Evolutionary conservation across 768 basidiomycete genomes (phyloP), one percentile per base, ranked within the genome.

Genomic region (Boletus subcaerulescens): DNA sequence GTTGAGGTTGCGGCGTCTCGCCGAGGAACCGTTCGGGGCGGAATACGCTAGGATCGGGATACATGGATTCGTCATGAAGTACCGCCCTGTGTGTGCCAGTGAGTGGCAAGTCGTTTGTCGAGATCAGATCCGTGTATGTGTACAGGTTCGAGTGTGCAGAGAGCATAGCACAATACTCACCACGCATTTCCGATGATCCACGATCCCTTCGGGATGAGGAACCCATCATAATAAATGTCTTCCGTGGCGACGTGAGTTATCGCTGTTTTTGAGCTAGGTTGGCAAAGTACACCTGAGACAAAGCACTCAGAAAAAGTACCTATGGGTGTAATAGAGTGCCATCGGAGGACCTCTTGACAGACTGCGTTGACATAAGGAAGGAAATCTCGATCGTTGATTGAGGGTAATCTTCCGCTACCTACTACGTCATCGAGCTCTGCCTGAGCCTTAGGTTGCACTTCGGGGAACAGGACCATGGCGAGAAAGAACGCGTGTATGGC

Each of bases 1-100:
- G 62, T 33, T 65, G 62, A 1, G 60, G 56, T 18, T 70, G 58
- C 0, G 67, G 60, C 2, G 24, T 54, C 0, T 59, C 45, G 0
- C 68, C 65, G 0, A 72, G 60, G 47, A 62, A 76, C 13, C 74
- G 65, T 31, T 76, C 75, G 5, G 75, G 74, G 3, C 56, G 62
- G 52, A 75, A 75, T 2, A 41, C 53, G 0, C 44, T 31, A 3
- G 75, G 74, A 43, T 73, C 64, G 6, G 67, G 62, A 51, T 76
- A 75, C 5, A 43, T 66, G 7, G 72, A 65, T 3, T 75, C 74
- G 62, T 86, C 78, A 45, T 79, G 78, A 1, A 81, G 67, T 66
- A 85, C 78, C n/a, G 66, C 70, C 83, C 84, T 84, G 50, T 41
- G n/a, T 0, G 18, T 17, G 8, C 26, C 8, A 6, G 45, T 45